Base-by-base conservation (phyloP, 1,284 basidiomycete genomes). In the Bondarzewia mesenterica region DNA sequence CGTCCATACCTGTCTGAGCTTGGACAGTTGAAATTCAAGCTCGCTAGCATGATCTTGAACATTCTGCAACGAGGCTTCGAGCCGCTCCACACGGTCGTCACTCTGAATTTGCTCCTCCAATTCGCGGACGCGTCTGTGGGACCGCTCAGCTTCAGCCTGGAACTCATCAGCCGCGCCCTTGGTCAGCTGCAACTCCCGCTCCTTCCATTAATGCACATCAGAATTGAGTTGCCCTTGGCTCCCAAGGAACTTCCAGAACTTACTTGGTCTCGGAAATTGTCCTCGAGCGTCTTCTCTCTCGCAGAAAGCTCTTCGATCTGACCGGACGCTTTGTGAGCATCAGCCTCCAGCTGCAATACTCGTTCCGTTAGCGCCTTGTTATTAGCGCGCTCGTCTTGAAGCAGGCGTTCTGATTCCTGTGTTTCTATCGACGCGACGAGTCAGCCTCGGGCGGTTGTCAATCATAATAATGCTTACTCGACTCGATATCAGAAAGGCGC, bases 31-130 rank as follows among this genome's bases (percentile, higher is more conserved):
- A 56, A 87, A 85, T 56, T 89, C 86, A 4, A 89, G 73, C 58
- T 89, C 85, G 51, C 87, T 86, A 2, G 83, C 83, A 49, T 82
- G 82, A 59, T 89, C 79, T 56, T 88, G 85, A 25, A 82, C 82
- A 56, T 88, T 82, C 60, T 81, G 82, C 46, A 90, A 65, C 4
- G 81, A 83, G 39, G 68, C 66, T 58, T 89, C 86, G 35, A 89
- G 64, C 38, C 74, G 72, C 56, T 89, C 87, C 18, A 80, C 80
- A 29, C 85, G 80, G 62, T 90, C 86, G 58, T 90, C 87, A 52
- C 77, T 80, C 60, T 89, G 78, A 22, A 89, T 82, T 54, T 87
- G 85, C 55, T 89, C 88, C 57, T 87, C 78, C 25, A 90, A 64
- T 56, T 89, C 85, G 25, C 77, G 78, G 20, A 82, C 71, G 49